Percentiles rank a stretch among this genome's conserved stretches.
Conservation (phyloP, 768 basidiomycete genomes). For the Boletellus ananas region DNA sequence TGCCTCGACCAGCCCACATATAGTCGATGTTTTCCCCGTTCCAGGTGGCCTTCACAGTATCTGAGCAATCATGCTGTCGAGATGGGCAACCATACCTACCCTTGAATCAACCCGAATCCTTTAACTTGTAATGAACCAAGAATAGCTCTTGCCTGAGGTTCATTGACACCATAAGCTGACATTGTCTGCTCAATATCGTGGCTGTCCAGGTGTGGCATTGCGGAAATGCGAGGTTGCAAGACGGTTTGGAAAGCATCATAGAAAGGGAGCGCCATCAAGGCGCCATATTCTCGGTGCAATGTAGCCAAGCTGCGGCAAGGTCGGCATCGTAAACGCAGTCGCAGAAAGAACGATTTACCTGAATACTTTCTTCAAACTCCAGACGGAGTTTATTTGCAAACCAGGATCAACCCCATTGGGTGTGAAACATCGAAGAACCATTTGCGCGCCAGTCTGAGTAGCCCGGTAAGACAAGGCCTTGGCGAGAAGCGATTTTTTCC, state of each 20-base stretch:
- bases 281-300: conserved; percentile 87
- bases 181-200: conserved; percentile 63
- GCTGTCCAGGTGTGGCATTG: conserved; percentile 40
- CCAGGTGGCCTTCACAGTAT: conserved; percentile 75
- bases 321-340: conserved; percentile 3
- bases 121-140: conserved; percentile 61
- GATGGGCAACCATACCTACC: conserved; percentile 47
- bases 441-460: conserved; percentile 46
- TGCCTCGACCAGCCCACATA: conserved; percentile 87
- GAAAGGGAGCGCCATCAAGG: conserved; percentile 75
- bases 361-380: conserved; percentile 76
- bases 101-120: conserved; percentile 93
- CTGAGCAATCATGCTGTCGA: neutral
- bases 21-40: conserved; percentile 98
- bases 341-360: conserved; percentile 46
- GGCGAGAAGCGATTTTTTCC: conserved; percentile 56
- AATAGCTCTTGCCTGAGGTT: conserved; percentile 92
- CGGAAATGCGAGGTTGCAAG: conserved; percentile 60
- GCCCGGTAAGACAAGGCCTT: conserved; percentile 56
- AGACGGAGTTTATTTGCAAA: conserved; percentile 59
- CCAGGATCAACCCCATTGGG: conserved; percentile 50
- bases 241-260: conserved; percentile 76
- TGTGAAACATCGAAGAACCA: conserved; percentile 55
- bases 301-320: conserved; percentile 69
- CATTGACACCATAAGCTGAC: conserved; percentile 72